Conservation (phyloP, 768 basidiomycete species). For the Phlebiopsis gigantea region DNA sequence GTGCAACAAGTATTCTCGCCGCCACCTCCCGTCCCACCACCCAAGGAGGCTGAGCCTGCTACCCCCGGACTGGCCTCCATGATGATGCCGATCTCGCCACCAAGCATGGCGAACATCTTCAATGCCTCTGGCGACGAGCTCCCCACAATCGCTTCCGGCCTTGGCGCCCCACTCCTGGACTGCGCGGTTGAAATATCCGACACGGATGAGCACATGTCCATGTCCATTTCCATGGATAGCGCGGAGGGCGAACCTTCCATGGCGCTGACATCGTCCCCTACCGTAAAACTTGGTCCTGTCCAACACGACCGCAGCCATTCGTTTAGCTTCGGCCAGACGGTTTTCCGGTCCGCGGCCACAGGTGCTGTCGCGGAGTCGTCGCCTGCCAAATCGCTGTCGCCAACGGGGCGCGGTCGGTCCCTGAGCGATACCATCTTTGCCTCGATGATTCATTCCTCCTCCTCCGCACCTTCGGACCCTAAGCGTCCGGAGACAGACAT, state of each 20-base stretch:
- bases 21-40: background rate
- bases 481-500: slow-evolving; percentile 55
- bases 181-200: slow-evolving; percentile 33
- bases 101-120: slow-evolving; percentile 48
- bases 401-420: slow-evolving; percentile 41
- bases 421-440: slow-evolving; percentile 64
- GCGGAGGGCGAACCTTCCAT: slow-evolving; percentile 4
- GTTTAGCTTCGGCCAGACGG: slow-evolving; percentile 60
- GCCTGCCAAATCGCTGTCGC: slow-evolving; percentile 26
- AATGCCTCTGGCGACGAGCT: slow-evolving; percentile 54
- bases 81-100: slow-evolving; percentile 36
- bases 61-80: slow-evolving; percentile 21
- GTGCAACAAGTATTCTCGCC: slow-evolving; percentile 46
- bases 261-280: background rate
- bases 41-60: slow-evolving; percentile 11
- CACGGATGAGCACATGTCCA: slow-evolving; percentile 19
- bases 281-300: slow-evolving; percentile 2
- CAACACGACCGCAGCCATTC: slow-evolving; percentile 55
- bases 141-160: slow-evolving; percentile 35
- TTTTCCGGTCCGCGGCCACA: slow-evolving; percentile 47
- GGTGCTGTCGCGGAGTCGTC: background rate
- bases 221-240: slow-evolving; percentile 19
- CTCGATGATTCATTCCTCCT: slow-evolving; percentile 39
- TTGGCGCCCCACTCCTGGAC: slow-evolving; percentile 27
- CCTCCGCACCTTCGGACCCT: slow-evolving; percentile 15